phyloP scores from a whole-genome alignment of 139 green algal species.

The Pseudopediastrum boryanum region DNA sequence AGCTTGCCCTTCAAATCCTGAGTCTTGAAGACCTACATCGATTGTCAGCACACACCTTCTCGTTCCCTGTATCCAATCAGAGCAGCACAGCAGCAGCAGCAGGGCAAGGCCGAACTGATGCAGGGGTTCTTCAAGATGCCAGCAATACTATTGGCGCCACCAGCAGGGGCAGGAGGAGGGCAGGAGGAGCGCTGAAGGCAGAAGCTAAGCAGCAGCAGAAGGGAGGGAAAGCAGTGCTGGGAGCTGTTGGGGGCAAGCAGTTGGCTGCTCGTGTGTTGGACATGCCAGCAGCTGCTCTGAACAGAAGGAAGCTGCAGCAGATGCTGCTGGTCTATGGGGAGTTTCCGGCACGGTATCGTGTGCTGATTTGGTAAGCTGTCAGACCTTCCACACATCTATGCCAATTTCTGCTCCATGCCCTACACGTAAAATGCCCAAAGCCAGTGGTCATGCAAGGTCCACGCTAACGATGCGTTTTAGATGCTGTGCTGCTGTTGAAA shows the following conservation, averaged over 20 bases:
- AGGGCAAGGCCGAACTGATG: neutral
- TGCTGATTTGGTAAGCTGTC: slow-evolving; percentile 64
- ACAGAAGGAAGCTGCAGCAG: slow-evolving; percentile 48
- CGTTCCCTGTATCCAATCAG: no score
- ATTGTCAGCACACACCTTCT: no score
- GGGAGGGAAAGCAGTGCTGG: neutral
- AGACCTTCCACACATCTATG: no score
- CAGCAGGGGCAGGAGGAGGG: neutral
- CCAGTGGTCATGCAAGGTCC: neutral
- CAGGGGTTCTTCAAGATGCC: slow-evolving; percentile 5
- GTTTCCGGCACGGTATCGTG: slow-evolving; percentile 68
- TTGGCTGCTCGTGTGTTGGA: neutral
- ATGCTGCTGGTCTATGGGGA: slow-evolving; percentile 67
- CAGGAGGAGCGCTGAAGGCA: neutral
- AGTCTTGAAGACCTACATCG: no score
- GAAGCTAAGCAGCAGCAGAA: neutral
- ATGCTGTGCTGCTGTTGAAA: neutral
- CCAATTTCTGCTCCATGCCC: no score
- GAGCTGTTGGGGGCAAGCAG: neutral
- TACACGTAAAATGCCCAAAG: no score
- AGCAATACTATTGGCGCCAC: neutral
- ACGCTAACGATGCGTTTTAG: neutral
- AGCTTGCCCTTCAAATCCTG: no score
- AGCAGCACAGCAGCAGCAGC: neutral
- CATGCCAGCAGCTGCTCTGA: slow-evolving; percentile 28